Evolutionary conservation across 2,329 filamentous ascomycete species (phyloP), one percentile per base, ranked within the genome.

Genomic region (Madurella fahalii): DNA sequence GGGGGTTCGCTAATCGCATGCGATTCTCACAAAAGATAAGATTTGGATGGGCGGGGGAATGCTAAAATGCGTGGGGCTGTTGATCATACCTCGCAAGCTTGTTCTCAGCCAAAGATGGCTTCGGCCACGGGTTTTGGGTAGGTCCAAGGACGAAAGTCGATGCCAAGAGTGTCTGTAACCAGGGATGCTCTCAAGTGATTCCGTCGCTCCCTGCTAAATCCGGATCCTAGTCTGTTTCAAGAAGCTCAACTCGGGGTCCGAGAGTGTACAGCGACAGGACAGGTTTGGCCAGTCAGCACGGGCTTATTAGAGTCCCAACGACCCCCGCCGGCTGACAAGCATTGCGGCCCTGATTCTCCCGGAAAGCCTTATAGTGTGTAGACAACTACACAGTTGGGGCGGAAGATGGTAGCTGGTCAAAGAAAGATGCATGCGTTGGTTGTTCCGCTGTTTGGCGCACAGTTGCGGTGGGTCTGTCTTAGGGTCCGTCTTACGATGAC

Each of bases 81-180:
- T 54, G 56, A 63, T 63, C 59, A 57, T 60, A 57, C 59, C 53
- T 49, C n/a, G 17, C 50, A 40, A 48, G 20, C 50, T 40, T 53
- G 48, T 56, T 50, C 40, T 37, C 41, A 46, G 11, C 46, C 46
- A 52, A 48, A 44, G 44, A 45, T n/a, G 41, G 17, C 46, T 47
- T 32, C 40, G 37, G 45, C 41, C 41, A 40, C 39, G 7, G 25
- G n/a, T 49, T 40, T 34, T 34, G 30, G 25, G 42, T 13, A 18
- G 15, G 32, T 40, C 40, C n/a, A 40, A 32, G 41, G 37, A 53
- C 52, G 55, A 50, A 50, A 41, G 57, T 58, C 53, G 37, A 17
- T 54, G 53, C 52, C 55, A 57, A 58, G 54, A 53, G 44, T 34
- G 30, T 34, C 37, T 42, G 40, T 42, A 54, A 50, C 55, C 50